Evolutionary conservation across 345 rosid genomes (phyloP), one percentile per base, ranked within the genome.

Genomic region (Populus ilicifolia): DNA sequence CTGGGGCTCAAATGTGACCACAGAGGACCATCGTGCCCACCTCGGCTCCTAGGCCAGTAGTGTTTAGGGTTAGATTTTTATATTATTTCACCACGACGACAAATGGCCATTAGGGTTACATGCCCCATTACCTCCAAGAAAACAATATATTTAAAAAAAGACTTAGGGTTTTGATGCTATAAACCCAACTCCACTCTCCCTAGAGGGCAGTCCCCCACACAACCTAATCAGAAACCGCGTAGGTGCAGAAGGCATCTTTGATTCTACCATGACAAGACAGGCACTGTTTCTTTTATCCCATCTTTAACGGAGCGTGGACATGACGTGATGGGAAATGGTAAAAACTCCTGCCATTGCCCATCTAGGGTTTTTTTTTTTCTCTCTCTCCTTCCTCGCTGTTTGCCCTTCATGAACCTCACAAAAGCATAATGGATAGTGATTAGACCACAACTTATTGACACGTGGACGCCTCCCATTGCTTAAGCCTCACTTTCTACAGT

Each of bases 391-490:
- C 36, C 36, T 33, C 36, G 36, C 36, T 33, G 36, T 33, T n/a
- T 23, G 41, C 43, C 38, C 29, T 81, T 35, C 39, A 11, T 6
- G 36, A 54, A 35, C 77, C 74, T 65, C 82, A 56, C 76, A 78
- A 56, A 18, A 56, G 38, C 65, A 69, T 78, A 86, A 83, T 85
- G 91, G 90, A 80, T 77, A 77, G 88, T 83, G 91, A 90, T 89
- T 85, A 92, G 93, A 83, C 86, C 93, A 86, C 91, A 87, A 82
- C 77, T 76, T 33, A 41, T 44, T 43, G 75, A 70, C 89, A 90
- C 89, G 88, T 85, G 92, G 81, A 0, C 0, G 0, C 0, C 10
- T 63, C 0, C 70, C 5, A 80, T 84, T 87, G 86, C 89, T 0
- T 20, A 0, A 5, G 18, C 38, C 18, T 25, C 70, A 3, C 21